Evolutionary conservation across 805 yeast species (phyloP).

Genomic region (Pichia exigua): DNA sequence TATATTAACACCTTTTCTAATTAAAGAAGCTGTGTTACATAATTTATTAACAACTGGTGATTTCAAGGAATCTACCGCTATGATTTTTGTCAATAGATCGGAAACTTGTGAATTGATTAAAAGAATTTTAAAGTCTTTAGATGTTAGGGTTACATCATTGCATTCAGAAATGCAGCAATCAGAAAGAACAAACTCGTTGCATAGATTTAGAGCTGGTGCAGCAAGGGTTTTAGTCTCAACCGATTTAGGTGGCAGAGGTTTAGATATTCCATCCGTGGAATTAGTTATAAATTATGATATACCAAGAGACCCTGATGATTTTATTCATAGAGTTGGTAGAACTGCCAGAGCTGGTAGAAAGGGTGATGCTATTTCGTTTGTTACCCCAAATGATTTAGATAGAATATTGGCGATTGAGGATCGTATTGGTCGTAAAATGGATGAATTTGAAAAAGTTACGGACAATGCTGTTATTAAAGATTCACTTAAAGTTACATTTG

Average conservation of each 20-base stretch:
- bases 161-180: slow-evolving; percentile 93
- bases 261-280: slow-evolving; percentile 77
- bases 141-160: slow-evolving; percentile 75
- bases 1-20: slow-evolving; percentile 75
- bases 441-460: slow-evolving; percentile 57
- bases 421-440: slow-evolving; percentile 73
- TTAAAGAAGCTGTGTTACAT: slow-evolving; percentile 81
- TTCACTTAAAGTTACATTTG: slow-evolving; percentile 60
- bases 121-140: slow-evolving; percentile 65
- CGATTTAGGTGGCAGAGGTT: slow-evolving; percentile 87
- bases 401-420: slow-evolving; percentile 82
- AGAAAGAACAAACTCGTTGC: slow-evolving; percentile 86
- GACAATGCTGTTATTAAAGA: slow-evolving; percentile 69
- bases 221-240: slow-evolving; percentile 92
- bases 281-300: slow-evolving; percentile 71
- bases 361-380: slow-evolving; percentile 77
- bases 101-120: slow-evolving; percentile 81
- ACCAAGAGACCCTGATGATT: slow-evolving; percentile 79
- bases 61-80: slow-evolving; percentile 60
- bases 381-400: slow-evolving; percentile 77
- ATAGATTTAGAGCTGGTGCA: slow-evolving; percentile 88
- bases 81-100: slow-evolving; percentile 88
- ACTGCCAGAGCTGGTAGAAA: slow-evolving; percentile 94
- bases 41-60: slow-evolving; percentile 55
- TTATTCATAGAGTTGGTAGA: slow-evolving; percentile 87